Conservation (phyloP, 1,139 yeast species). For the Geotrichum aggregatum region DNA sequence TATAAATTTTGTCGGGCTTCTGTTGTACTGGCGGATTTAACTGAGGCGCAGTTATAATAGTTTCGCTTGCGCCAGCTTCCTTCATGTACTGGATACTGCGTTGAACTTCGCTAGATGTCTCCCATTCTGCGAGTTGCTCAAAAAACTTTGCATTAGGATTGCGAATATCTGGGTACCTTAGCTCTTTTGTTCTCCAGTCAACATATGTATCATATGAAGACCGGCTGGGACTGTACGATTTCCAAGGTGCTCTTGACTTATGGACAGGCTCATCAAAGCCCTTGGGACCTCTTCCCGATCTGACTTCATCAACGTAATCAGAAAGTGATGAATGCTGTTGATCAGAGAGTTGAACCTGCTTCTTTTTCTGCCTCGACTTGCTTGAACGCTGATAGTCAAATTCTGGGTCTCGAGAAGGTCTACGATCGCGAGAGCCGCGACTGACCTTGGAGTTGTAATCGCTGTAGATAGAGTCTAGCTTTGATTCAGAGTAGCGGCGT, state of each 20-base stretch:
- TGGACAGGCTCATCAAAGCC: background rate
- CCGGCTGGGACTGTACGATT: too few species aligned
- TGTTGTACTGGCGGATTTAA: too few species aligned
- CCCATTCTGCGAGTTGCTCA: slow-evolving; percentile 7
- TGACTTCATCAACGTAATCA: slow-evolving; percentile 6
- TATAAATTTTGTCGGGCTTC: too few species aligned
- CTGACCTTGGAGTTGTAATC: slow-evolving; percentile 11
- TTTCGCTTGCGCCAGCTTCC: background rate
- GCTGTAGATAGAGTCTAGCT: slow-evolving; percentile 9
- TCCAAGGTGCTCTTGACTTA: too few species aligned
- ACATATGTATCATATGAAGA: background rate
- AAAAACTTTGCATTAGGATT: slow-evolving; percentile 5
- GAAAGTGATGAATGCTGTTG: slow-evolving; percentile 8
- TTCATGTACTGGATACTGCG: background rate
- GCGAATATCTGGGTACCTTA: background rate
- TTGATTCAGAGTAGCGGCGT: slow-evolving; percentile 2
- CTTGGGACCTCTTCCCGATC: background rate
- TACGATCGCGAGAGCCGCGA: background rate
- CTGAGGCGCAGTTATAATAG: too few species aligned
- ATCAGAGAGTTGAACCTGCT: slow-evolving; percentile 10
- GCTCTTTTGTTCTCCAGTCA: background rate
- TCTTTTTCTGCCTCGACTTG: slow-evolving; percentile 5
- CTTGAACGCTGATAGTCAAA: too few species aligned
- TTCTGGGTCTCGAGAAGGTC: too few species aligned
- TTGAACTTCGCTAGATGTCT: background rate